Evolutionary conservation across 495 filamentous ascomycete genomes (phyloP), one percentile per base, ranked within the genome.

Genomic region (Ascodesmis nigricans): DNA sequence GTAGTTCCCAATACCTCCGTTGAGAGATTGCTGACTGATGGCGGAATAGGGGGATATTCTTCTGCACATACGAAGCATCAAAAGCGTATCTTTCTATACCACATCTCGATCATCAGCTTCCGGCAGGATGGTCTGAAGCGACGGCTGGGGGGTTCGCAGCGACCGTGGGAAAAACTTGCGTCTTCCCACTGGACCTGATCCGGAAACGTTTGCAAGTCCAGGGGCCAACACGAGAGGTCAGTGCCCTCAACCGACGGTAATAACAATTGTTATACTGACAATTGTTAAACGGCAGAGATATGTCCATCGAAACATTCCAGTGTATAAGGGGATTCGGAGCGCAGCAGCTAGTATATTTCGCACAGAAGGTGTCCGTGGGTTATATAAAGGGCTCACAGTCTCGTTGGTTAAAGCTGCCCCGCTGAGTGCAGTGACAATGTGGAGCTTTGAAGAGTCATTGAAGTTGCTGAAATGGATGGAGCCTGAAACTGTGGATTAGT

Each of bases 371-470:
- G 46, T 64, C 10, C 63, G 77, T 36, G 90, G 87, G 0, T 47
- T 99, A 38, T 99, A 95, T 54, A 62, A 81, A 29, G 87, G 87
- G 2, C 54, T 99, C 40, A 73, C 73, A 3, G 80, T 95, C 2
- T 81, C 80, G 46, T 53, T 99, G 55, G 42, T 93, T 39, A 99
- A 99, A 61, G 81, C 87, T 10, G 90, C 84, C 19, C 87, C 87
- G 29, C 73, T 90, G 14, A 91, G 80, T 55, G 90, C 87, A 1
- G 70, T 92, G 13, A 99, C 87, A 0, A 87, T 99, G 78, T 99
- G 90, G 87, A 93, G 84, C 1, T 95, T 93, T 56, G 87, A 93
- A 57, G 56, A 68, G 43, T 65, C 63, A 4, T 53, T 90, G 53
- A 62, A 53, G 38, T 45, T 71, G 4, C 55, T 80, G 26, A 62